Evolutionary conservation across 768 basidiomycete species (phyloP), one percentile per base, ranked within the genome.

Genomic region (Xerocomellus amylosporus): DNA sequence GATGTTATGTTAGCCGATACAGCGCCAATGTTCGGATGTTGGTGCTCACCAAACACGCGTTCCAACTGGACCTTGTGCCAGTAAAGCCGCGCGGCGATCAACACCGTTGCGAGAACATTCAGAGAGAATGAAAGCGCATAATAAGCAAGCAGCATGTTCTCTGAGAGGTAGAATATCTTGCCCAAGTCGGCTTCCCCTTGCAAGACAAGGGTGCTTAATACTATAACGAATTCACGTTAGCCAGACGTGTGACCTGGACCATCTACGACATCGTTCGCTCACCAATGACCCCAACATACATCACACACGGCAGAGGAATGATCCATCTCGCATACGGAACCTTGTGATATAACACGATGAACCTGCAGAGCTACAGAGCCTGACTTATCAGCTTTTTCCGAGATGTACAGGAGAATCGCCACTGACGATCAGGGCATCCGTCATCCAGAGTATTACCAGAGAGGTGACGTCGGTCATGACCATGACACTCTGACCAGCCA

Each of bases 361-460:
- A 69, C 24, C 66, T 62, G 41, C 45, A 67, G 31, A 67, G 54
- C 66, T 67, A 22, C 8, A 41, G 7, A 30, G 2, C 2, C 2
- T 9, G 8, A 30, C 14, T 24, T 4, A 34, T 61, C 30, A 69
- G 44, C 14, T 20, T 22, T 13, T 24, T 8, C 8, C 6, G 7
- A 39, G 33, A 19, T 3, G 7, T 38, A 33, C 4, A 38, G 12
- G 8, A 54, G 15, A 55, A 33, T 20, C 2, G 10, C 40, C 8
- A 63, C 67, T 51, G 8, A 71, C 67, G 12, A 69, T 69, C 31
- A 68, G 36, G 5, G 53, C 64, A 43, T 68, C 69, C 47, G 67
- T 64, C 67, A 68, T 58, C 67, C 67, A 68, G 42, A 71, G 51
- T 46, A 68, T 69, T 14, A 71, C 34, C 22, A 62, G n/a, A 24